phyloP scores from a whole-genome alignment of 352 stramenopile genomes.

The Phytophthora pseudosyringae region DNA sequence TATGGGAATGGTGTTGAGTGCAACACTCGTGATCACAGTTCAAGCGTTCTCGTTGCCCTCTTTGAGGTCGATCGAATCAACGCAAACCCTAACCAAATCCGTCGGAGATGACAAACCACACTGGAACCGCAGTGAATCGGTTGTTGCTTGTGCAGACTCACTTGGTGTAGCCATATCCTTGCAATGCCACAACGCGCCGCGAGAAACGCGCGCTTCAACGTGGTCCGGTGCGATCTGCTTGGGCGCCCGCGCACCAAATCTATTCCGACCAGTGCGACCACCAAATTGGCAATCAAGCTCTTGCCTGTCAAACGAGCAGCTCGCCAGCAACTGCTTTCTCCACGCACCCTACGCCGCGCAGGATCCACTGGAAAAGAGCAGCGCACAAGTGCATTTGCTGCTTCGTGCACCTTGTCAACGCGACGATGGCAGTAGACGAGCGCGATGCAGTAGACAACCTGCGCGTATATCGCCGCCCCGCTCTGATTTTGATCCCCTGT shows the following conservation, averaged over 20 bases:
- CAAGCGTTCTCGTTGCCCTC: no score
- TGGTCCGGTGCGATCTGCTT: constrained; percentile 4
- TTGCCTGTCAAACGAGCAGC: background rate
- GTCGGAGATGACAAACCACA: no score
- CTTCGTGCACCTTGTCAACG: constrained; percentile 8
- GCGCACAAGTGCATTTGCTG: constrained; percentile 2
- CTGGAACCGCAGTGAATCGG: no score
- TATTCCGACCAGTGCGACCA: no score
- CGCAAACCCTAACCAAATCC: no score
- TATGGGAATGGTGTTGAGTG: no score
- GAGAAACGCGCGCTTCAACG: constrained; percentile 5
- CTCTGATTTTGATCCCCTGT: constrained; percentile 4
- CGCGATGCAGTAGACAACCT: background rate
- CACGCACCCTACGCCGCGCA: background rate
- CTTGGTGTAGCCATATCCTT: no score
- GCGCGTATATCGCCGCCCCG: background rate
- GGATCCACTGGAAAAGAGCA: background rate
- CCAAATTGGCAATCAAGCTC: no score
- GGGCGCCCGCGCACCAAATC: no score
- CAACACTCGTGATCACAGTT: no score
- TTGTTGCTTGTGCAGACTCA: no score
- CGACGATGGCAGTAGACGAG: constrained; percentile 11
- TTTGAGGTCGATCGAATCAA: no score
- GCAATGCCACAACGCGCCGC: background rate
- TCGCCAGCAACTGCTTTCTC: constrained; percentile 3